Conservation (phyloP, 768 basidiomycete genomes). For the Amanita rimosa region DNA sequence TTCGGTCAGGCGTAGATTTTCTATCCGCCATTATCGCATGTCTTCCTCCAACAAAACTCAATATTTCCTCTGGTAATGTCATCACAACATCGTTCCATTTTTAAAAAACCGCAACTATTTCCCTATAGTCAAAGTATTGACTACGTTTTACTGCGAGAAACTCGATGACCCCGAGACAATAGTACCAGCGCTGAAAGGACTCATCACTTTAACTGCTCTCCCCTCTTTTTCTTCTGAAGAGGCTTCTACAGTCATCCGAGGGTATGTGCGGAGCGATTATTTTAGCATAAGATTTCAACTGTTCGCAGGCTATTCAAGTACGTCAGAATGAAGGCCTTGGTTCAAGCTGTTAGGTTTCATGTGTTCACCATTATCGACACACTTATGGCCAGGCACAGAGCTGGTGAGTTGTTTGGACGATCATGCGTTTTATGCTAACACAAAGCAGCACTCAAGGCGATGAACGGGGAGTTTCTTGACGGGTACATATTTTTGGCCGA, state of each 20-base stretch:
- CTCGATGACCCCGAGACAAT: conserved; percentile 79
- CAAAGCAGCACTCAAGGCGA: conserved; percentile 48
- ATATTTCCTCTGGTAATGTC: conserved; percentile 68
- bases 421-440: conserved; percentile 2
- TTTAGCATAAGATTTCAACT: not conserved
- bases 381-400: conserved; percentile 59
- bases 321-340: conserved; percentile 72
- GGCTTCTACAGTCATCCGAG: conserved; percentile 51
- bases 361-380: conserved; percentile 78
- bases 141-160: conserved; percentile 76
- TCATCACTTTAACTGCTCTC: conserved; percentile 52
- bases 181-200: conserved; percentile 69
- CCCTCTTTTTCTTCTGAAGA: conserved; percentile 57
- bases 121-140: conserved; percentile 64
- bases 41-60: conserved; percentile 54
- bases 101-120: conserved; percentile 7
- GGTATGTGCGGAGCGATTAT: conserved; percentile 18
- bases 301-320: conserved; percentile 53
- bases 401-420: conserved; percentile 30
- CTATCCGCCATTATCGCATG: conserved; percentile 59
- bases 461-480: conserved; percentile 63
- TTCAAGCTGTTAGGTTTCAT: conserved; percentile 70
- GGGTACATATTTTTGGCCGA: conserved; percentile 77
- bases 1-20: conserved; percentile 63
- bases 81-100: not conserved